Evolutionary conservation across 106 monocot species (phyloP), one percentile per base, ranked within the genome.

Genomic region (Posidonia australis): DNA sequence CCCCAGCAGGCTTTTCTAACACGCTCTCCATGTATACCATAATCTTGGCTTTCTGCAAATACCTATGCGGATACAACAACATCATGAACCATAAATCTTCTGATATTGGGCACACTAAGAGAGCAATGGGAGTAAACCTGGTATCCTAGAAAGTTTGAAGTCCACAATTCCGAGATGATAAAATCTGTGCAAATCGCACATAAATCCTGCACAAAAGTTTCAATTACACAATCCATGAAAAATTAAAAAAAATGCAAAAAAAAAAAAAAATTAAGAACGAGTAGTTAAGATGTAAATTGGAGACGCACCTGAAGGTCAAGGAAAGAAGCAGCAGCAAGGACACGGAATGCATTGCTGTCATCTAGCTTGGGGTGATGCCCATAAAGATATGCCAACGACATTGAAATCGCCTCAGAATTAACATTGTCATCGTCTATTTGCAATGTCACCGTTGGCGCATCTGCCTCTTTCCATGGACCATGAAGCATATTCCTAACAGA

Each of bases 1-100:
- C 98, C 91, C 98, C 98, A 98, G 73, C 98, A 98, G 63, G 98
- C 98, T 79, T 81, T 91, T 79, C 87, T 77, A 23, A 98, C 91
- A 58, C 98, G 90, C 48, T 98, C 98, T 55, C 98, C 98, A 74
- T 98, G 90, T 13, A 85, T 80, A 36, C 98, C 98, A 72, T 98
- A 98, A 69, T 98, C 91, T 75, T 98, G 98, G 55, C 87, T 81
- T 75, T 98, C 98, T 54, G 98, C 87, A 83, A 98, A 98, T 30
- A 98, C 74, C 98, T 98, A 41, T 36, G 36, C 36, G 5, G 7
- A 7, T 36, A 7, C 36, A 36, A 36, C 2, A 36, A 36, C 36
- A 36, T 4, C 2, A 36, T 36, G 7, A 2, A 36, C 36, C 36
- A 36, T 36, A 36, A 7, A 36, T 36, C 36, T 36, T 36, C 36